These are phyloP conservation scores for Lipomyces mesembrius DNA, from an alignment of 805 yeast genomes.

Conservation along the genomic window DNA sequence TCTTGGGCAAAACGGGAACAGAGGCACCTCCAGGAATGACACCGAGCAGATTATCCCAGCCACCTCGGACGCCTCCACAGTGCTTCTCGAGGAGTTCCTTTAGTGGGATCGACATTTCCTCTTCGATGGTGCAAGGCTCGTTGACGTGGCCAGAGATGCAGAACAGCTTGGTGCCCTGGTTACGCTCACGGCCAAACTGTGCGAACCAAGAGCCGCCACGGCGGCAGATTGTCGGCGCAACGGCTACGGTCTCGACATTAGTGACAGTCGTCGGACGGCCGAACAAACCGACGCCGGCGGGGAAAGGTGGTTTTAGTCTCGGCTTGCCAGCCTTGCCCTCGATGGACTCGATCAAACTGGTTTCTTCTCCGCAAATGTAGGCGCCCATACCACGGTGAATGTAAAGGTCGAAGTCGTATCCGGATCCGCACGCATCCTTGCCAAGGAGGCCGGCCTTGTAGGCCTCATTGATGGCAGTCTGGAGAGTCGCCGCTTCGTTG, in stretches of 20 bases:
- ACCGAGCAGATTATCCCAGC: conserved; percentile 89
- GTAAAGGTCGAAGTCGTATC: conserved; percentile 80
- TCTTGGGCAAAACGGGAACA: conserved; percentile 77
- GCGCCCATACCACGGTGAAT: conserved; percentile 95
- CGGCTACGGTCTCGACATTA: conserved; percentile 89
- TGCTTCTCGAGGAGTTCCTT: conserved; percentile 82
- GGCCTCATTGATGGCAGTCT: conserved; percentile 85
- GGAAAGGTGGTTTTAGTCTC: conserved; percentile 92
- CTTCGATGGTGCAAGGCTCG: conserved; percentile 91
- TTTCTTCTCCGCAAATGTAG: conserved; percentile 90
- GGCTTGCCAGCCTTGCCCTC: conserved; percentile 96
- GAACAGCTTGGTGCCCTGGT: conserved; percentile 79
- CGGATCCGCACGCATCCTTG: conserved; percentile 84
- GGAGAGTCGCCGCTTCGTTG: conserved; percentile 75
- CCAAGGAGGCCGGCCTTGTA: conserved; percentile 80
- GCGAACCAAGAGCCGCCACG: conserved; percentile 90
- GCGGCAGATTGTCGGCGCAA: conserved; percentile 85
- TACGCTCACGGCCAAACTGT: conserved; percentile 81
- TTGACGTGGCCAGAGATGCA: conserved; percentile 91
- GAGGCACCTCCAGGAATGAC: conserved; percentile 92
- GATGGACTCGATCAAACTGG: conserved; percentile 82
- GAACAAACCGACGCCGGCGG: conserved; percentile 89
- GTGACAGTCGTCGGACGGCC: conserved; percentile 93
- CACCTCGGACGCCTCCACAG: conserved; percentile 90
- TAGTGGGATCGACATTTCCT: conserved; percentile 89